Evolutionary conservation across 2,329 filamentous ascomycete genomes (phyloP), one percentile per base, ranked within the genome.

Genomic region (Fusarium sp.): DNA sequence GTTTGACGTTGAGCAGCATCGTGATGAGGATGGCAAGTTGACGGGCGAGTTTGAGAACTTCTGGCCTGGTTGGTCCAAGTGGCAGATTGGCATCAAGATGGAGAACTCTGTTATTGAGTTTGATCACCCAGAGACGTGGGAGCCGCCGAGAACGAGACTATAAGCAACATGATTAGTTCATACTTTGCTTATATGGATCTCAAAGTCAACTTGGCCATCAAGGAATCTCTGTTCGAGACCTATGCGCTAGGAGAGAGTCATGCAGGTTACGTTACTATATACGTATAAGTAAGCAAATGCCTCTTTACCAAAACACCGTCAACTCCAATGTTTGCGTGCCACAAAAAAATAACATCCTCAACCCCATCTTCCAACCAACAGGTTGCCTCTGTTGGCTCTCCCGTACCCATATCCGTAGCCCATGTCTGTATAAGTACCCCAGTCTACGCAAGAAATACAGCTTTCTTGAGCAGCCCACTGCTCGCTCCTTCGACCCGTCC

Each of bases 31-130:
- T 12, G 76, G 53, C 3, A 73, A 67, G 20, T 60, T 53, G 4
- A 72, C 66, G 22, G 77, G 74, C 15, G 67, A 73, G 18, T 73
- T 77, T 38, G 80, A 83, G 65, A 85, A 87, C 74, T 87, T 87
- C 73, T 87, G 85, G 86, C 86, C 86, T 5, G 83, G 82, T 3
- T 70, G 86, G 17, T 80, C 82, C 22, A 79, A 84, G 24, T 87
- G 86, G 85, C 82, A 84, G 65, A 65, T 87, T 9, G 83, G 81
- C 0, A 42, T 83, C 26, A 82, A 79, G 75, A 83, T 84, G 83
- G 78, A 82, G 71, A 74, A 83, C 36, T 75, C 83, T 2, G 71
- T 77, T 2, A 66, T 83, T 28, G 70, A 66, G 14, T 82, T 84
- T 76, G 80, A 66, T 41, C 35, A 66, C 20, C 75, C 78, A 18